Evolutionary conservation across 2,329 filamentous ascomycete genomes (phyloP).

Genomic region (Fusarium temperatum): DNA sequence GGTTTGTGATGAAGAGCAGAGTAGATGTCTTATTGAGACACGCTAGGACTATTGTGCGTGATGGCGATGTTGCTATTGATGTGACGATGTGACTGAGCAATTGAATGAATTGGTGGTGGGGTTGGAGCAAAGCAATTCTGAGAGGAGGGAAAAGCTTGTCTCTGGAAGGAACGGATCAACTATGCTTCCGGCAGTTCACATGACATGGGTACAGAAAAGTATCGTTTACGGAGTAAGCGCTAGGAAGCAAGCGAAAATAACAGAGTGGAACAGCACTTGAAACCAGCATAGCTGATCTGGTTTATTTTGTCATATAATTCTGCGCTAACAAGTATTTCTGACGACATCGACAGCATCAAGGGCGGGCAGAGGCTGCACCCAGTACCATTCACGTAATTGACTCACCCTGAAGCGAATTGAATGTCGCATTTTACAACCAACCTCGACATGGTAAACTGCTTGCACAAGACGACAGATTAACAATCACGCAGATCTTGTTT

Average conservation of each 20-base stretch:
- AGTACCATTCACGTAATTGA: background rate
- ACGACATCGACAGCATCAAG: accelerated
- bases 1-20: no score
- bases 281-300: accelerated
- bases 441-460: background rate
- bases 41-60: no score
- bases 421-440: background rate
- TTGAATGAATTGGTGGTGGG: background rate
- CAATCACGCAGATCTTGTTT: background rate
- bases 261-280: accelerated
- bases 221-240: accelerated
- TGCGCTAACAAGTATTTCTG: no score
- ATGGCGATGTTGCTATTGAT: no score
- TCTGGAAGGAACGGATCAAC: background rate
- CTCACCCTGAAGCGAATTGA: background rate
- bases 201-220: background rate
- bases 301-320: no score
- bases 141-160: background rate
- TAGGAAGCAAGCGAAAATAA: accelerated
- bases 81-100: background rate
- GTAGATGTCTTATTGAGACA: background rate
- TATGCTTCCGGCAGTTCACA: accelerated
- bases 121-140: background rate
- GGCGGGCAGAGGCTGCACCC: no score
- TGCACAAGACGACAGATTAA: no score